These are phyloP conservation scores for Talaromyces liani DNA, from an alignment of 495 filamentous ascomycete genomes.

Conservation along the genomic window DNA sequence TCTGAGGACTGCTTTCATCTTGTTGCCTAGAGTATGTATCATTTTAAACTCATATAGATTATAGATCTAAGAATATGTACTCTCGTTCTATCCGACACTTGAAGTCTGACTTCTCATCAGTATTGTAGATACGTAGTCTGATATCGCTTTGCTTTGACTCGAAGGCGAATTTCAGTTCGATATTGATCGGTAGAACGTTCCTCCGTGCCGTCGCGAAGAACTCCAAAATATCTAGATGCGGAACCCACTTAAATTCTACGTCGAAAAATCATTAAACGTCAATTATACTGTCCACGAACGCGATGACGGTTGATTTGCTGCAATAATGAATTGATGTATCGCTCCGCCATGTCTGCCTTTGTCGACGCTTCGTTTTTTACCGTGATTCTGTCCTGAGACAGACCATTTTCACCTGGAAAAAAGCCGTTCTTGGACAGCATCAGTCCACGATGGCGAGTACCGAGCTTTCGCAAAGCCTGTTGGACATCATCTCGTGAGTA, in stretches of 20 bases:
- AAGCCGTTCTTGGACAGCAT: neutral
- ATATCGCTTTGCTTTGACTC: neutral
- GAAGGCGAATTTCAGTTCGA: neutral
- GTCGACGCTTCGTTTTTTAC: neutral
- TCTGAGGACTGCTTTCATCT: constrained; percentile 30
- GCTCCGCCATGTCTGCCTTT: constrained; percentile 2
- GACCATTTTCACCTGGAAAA: neutral
- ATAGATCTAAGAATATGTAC: neutral
- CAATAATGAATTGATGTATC: neutral
- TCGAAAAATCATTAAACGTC: neutral
- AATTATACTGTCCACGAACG: neutral
- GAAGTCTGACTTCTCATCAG: too few relatives aligned
- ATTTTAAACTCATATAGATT: too few relatives aligned
- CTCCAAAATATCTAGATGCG: neutral
- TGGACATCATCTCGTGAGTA: constrained; percentile 39
- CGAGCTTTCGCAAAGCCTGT: constrained; percentile 35
- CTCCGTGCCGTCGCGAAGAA: constrained; percentile 5
- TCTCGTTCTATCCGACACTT: too few relatives aligned
- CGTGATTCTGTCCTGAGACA: constrained; percentile 10
- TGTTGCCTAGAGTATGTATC: neutral
- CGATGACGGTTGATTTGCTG: neutral
- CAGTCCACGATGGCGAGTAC: constrained; percentile 28
- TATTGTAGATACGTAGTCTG: neutral
- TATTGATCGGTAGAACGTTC: neutral
- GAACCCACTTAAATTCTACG: neutral